phyloP scores from a whole-genome alignment of 1,284 basidiomycete species.

The Pseudozyma thailandica region DNA sequence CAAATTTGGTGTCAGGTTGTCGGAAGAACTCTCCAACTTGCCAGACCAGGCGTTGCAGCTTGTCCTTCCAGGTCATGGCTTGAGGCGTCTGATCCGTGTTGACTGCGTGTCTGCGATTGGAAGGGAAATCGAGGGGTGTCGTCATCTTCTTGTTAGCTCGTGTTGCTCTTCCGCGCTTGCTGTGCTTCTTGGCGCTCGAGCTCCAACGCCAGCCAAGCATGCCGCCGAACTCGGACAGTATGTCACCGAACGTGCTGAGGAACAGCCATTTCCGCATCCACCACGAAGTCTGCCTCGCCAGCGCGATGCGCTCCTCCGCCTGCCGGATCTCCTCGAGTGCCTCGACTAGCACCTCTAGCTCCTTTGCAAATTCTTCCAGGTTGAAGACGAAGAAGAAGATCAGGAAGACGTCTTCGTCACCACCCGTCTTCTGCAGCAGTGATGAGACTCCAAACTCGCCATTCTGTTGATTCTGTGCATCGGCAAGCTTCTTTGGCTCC shows the following conservation, averaged over 20 bases:
- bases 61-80: constrained; percentile 47
- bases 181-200: not conserved
- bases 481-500: constrained; percentile 45
- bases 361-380: constrained; percentile 61
- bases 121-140: constrained; percentile 76
- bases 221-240: constrained; percentile 19
- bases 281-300: constrained; percentile 35
- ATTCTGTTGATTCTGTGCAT: not conserved
- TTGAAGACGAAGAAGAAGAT: constrained; percentile 66
- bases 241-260: constrained; percentile 13
- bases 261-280: constrained; percentile 37
- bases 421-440: constrained; percentile 28
- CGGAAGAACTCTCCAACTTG: constrained; percentile 76
- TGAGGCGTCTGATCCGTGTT: constrained; percentile 84
- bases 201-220: constrained; percentile 46
- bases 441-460: constrained; percentile 3
- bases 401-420: constrained; percentile 61
- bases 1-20: constrained; percentile 84
- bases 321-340: constrained; percentile 49
- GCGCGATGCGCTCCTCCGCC: constrained; percentile 45
- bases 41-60: constrained; percentile 75
- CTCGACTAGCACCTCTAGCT: constrained; percentile 48
- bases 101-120: constrained; percentile 81
- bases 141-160: constrained; percentile 70
- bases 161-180: not conserved